Evolutionary conservation across 164 flowering plant species (phyloP).

Genomic region (Taxillus chinensis): DNA sequence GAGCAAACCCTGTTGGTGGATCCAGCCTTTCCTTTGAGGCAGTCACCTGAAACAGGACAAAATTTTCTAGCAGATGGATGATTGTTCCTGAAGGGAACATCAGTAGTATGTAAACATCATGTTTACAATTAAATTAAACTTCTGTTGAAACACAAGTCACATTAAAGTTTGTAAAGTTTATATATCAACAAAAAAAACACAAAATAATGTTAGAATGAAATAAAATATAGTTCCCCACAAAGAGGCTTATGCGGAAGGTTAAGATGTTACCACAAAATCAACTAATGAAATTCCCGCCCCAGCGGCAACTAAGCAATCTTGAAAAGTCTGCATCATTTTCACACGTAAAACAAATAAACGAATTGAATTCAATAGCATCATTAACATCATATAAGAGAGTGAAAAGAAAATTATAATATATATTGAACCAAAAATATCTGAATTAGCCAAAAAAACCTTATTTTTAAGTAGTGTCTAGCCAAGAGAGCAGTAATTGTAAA

Average conservation of each 20-base stretch:
- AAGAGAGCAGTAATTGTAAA: neutral
- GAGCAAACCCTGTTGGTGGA: constrained; percentile 81
- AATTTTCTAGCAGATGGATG: constrained; percentile 10
- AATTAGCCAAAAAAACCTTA: constrained; percentile 1
- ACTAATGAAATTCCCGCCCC: constrained; percentile 85
- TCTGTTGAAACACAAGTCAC: neutral
- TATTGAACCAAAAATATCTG: neutral
- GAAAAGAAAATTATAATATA: neutral
- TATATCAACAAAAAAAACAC: no score
- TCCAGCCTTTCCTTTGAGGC: constrained; percentile 40
- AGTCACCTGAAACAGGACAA: constrained; percentile 47
- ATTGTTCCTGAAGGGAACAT: constrained; percentile 4
- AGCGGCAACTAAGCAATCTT: constrained; percentile 85
- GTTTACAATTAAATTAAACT: neutral
- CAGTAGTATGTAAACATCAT: neutral
- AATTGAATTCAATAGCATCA: no score
- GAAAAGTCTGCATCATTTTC: constrained; percentile 59
- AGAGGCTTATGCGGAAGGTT: constrained; percentile 24
- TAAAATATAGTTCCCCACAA: constrained; percentile 2
- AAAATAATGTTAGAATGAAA: neutral
- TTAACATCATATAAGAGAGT: neutral
- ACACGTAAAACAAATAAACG: no score
- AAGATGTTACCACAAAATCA: constrained; percentile 83
- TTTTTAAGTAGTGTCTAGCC: neutral
- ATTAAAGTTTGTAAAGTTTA: neutral